Conservation (phyloP, 257 asterid genomes). For the Nicotiana obtusifolia region DNA sequence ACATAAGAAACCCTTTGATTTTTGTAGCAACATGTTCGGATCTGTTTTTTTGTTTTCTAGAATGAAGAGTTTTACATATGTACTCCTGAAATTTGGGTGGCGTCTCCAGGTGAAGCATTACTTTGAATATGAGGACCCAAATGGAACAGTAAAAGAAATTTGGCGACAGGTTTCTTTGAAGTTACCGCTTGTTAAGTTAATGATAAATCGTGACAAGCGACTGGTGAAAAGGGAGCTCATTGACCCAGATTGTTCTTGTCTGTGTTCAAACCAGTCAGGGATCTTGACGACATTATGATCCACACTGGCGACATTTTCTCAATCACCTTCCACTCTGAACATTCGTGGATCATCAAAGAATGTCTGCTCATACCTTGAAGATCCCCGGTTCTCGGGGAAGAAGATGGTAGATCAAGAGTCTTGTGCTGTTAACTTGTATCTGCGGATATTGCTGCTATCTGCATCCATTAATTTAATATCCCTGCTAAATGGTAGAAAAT, state of each 20-base stretch:
- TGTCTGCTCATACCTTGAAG: background rate
- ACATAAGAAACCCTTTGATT: background rate
- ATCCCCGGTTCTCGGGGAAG: background rate
- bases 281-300: constrained; percentile 40
- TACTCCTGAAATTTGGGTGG: background rate
- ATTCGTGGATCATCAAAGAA: background rate
- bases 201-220: constrained; percentile 83
- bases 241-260: constrained; percentile 78
- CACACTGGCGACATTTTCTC: background rate
- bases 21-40: background rate
- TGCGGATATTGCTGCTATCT: background rate
- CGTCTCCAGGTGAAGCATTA: constrained; percentile 65
- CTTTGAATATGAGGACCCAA: constrained; percentile 81
- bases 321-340: background rate
- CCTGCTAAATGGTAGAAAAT: constrained; percentile 5
- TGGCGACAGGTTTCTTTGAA: constrained; percentile 88
- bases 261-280: constrained; percentile 78
- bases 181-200: constrained; percentile 70
- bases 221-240: constrained; percentile 52
- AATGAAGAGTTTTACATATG: background rate
- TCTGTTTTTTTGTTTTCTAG: background rate
- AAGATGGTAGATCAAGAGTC: background rate
- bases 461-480: background rate
- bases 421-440: background rate
- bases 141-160: constrained; percentile 80